Evolutionary conservation across 2,329 filamentous ascomycete species (phyloP).

Genomic region (Cercospora sojina): DNA sequence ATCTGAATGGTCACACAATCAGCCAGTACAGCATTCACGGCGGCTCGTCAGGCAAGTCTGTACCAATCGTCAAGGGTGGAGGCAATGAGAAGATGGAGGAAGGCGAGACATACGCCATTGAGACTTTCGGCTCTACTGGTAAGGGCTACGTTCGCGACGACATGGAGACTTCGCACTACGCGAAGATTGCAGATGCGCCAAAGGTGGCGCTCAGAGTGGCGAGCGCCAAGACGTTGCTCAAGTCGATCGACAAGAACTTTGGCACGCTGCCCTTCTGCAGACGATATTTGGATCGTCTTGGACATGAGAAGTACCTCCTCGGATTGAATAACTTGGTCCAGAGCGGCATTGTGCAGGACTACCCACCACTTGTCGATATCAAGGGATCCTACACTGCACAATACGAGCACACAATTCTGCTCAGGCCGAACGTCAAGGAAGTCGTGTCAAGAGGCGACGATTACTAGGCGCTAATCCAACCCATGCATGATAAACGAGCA

Average conservation of each 20-base stretch:
- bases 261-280: slow-evolving; percentile 61
- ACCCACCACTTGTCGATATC: slow-evolving; percentile 58
- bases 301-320: slow-evolving; percentile 58
- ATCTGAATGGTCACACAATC: slow-evolving; percentile 58
- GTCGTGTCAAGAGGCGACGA: slow-evolving; percentile 45
- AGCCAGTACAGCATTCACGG: slow-evolving; percentile 56
- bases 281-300: slow-evolving; percentile 64
- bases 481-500: background rate
- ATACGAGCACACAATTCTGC: slow-evolving; percentile 57
- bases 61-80: slow-evolving; percentile 55
- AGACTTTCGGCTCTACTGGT: slow-evolving; percentile 59
- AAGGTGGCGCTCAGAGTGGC: slow-evolving; percentile 46
- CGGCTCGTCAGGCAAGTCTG: slow-evolving; percentile 52
- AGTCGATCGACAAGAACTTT: slow-evolving; percentile 62
- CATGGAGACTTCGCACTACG: slow-evolving; percentile 43
- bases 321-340: slow-evolving; percentile 59
- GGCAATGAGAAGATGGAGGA: slow-evolving; percentile 58
- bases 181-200: slow-evolving; percentile 38
- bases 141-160: slow-evolving; percentile 51
- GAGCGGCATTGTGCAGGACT: slow-evolving; percentile 58
- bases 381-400: slow-evolving; percentile 64
- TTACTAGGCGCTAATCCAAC: slow-evolving; percentile 25
- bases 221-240: slow-evolving; percentile 58
- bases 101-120: slow-evolving; percentile 59
- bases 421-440: slow-evolving; percentile 44